Conservation (phyloP, 352 stramenopile genomes). For the Pythium pyrilobum region DNA sequence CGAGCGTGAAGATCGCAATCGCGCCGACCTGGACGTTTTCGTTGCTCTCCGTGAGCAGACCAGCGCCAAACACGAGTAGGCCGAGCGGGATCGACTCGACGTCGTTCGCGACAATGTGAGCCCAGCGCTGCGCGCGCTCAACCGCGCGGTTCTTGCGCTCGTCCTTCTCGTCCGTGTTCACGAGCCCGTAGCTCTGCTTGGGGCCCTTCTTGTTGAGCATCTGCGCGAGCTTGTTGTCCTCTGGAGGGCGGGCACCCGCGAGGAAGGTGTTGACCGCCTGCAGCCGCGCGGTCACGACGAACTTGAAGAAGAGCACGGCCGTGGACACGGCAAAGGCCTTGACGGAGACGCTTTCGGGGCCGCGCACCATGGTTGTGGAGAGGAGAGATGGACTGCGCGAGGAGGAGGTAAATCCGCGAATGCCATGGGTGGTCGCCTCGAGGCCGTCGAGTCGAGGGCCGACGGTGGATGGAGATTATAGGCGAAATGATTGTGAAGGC, state of each 20-base stretch:
- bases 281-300: conserved; percentile 37
- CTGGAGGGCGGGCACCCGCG: conserved; percentile 24
- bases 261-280: conserved; percentile 32
- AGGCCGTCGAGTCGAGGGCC: too few relatives aligned
- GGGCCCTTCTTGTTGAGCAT: conserved; percentile 7
- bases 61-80: conserved; percentile 42
- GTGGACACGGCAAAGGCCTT: conserved; percentile 55
- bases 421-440: too few relatives aligned
- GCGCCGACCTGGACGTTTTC: conserved; percentile 26
- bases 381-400: too few relatives aligned
- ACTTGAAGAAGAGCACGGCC: conserved; percentile 62
- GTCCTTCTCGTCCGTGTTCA: conserved; percentile 10
- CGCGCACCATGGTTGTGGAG: too few relatives aligned
- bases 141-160: conserved; percentile 1
- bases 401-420: too few relatives aligned
- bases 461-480: too few relatives aligned
- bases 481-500: too few relatives aligned
- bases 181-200: conserved; percentile 28
- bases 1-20: conserved; percentile 24
- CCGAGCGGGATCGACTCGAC: conserved; percentile 56
- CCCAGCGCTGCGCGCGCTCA: conserved; percentile 20
- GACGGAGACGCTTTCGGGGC: conserved; percentile 21
- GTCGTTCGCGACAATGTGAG: conserved; percentile 49
- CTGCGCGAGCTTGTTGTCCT: conserved; percentile 18
- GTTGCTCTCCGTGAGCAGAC: conserved; percentile 35